These are phyloP conservation scores for Penicillium lagena DNA, from an alignment of 495 filamentous ascomycete genomes.

Conservation along the genomic window DNA sequence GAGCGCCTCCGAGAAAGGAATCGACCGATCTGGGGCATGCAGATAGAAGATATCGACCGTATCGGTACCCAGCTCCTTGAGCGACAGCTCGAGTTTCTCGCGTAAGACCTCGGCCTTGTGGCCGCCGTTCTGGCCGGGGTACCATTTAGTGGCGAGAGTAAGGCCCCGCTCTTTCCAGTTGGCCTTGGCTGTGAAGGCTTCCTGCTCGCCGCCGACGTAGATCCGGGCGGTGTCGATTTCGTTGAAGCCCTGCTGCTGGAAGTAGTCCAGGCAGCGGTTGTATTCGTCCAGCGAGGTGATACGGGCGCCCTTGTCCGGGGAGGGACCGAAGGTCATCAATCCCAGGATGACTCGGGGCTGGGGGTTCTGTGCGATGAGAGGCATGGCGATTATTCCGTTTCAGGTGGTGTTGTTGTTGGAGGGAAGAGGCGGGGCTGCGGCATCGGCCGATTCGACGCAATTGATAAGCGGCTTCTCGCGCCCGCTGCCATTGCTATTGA, in stretches of 20 bases:
- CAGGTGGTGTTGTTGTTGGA: too few species aligned
- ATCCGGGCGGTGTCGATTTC: constrained; percentile 75
- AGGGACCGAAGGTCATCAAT: constrained; percentile 55
- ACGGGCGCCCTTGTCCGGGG: constrained; percentile 51
- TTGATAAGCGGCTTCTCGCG: not conserved
- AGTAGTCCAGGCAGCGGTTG: constrained; percentile 57
- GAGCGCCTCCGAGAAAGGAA: constrained; percentile 76
- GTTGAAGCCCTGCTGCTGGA: constrained; percentile 68
- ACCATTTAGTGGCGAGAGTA: constrained; percentile 78
- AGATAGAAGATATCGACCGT: constrained; percentile 84
- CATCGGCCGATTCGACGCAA: constrained; percentile 3
- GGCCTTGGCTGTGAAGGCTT: constrained; percentile 71
- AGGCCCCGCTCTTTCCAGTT: constrained; percentile 78
- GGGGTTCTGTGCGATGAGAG: constrained; percentile 45
- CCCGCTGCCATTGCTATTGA: not conserved
- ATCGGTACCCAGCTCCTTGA: constrained; percentile 69
- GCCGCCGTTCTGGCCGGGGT: constrained; percentile 50
- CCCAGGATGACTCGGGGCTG: constrained; percentile 53
- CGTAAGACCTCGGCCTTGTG: constrained; percentile 58
- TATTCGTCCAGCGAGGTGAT: constrained; percentile 64
- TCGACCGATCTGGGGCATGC: constrained; percentile 74
- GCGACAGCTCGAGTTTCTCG: constrained; percentile 53
- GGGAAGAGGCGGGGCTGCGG: constrained; percentile 8
- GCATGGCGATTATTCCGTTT: constrained; percentile 38
- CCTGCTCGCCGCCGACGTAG: constrained; percentile 71